Percentiles rank a stretch among this genome's conserved stretches.
These are phyloP conservation scores for Orbilia javanica DNA, from an alignment of 2,329 filamentous ascomycete species.

Conservation along the genomic window DNA sequence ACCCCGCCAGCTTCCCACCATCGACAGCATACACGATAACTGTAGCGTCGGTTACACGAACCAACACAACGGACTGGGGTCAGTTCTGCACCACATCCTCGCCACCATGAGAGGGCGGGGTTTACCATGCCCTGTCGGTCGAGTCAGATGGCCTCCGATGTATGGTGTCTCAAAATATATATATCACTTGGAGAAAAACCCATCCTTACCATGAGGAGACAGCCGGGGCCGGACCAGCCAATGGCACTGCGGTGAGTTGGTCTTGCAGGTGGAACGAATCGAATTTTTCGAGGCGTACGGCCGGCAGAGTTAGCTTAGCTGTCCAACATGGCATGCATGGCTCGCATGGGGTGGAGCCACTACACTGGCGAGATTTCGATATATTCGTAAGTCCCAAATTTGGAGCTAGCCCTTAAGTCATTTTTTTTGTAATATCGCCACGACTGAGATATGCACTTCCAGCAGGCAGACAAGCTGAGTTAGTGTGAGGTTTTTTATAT, in stretches of 20 bases:
- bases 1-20: neutral
- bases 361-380: slow-evolving; percentile 18
- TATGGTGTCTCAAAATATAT: neutral
- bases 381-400: neutral
- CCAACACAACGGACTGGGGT: slow-evolving; percentile 15
- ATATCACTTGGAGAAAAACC: neutral
- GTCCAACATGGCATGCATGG: slow-evolving; percentile 27
- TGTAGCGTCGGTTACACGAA: slow-evolving; percentile 16
- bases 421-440: neutral
- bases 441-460: slow-evolving; percentile 6
- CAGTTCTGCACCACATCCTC: neutral
- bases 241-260: slow-evolving; percentile 11
- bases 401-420: neutral
- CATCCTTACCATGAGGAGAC: neutral
- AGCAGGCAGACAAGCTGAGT: neutral
- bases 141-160: neutral
- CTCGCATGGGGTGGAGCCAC: neutral
- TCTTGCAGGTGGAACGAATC: slow-evolving; percentile 15
- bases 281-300: slow-evolving; percentile 22
- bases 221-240: neutral
- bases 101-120: slow-evolving; percentile 8
- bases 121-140: neutral
- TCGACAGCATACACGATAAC: neutral
- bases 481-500: slow-evolving; percentile 15
- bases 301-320: neutral